Evolutionary conservation across 1,284 basidiomycete species (phyloP), one percentile per base, ranked within the genome.

Genomic region (Mixia osmundae): DNA sequence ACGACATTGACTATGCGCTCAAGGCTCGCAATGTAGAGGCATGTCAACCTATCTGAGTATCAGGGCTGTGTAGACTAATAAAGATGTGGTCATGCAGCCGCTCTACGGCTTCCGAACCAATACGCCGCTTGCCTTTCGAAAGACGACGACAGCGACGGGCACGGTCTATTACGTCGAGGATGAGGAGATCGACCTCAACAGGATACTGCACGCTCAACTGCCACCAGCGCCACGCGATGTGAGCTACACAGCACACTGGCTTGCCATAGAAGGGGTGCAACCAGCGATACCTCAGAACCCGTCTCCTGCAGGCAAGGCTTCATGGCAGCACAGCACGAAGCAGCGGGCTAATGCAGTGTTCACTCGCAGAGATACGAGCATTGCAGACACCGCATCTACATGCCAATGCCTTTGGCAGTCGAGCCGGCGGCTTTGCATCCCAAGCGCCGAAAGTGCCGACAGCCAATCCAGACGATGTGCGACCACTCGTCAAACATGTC

Each of bases 231-330:
- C 78, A 0, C 71, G 72, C 47, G 73, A 72, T 25, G 69, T 76
- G 34, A 69, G 63, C 43, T 83, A 76, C 71, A 72, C 71, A 53
- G 82, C 85, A 3, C 89, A 97, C 54, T 97, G 89, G 91, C 66
- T 99, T 16, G 87, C 89, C 1, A 82, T 97, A 18, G 89, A 99
- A 53, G 89, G 91, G 25, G 78, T 99, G 3, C 89, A 97, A 53
- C 89, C 91, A 1, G 69, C 87, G 12, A 78, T 94, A 28, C 82
- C 85, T 5, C 85, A 97, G 57, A 99, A 97, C 52, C 91, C 91
- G 0, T 76, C 82, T 2, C 61, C 60, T 12, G 50, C 55, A 37
- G 47, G 47, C 43, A 9, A 32, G 7, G 43, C 27, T 21, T 36
- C 16, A 12, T 11, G 28, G 14, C 20, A 30, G 9, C n/a, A 8